Evolutionary conservation across 441 rosid species (phyloP).

Genomic region (Jatropha podagrica): DNA sequence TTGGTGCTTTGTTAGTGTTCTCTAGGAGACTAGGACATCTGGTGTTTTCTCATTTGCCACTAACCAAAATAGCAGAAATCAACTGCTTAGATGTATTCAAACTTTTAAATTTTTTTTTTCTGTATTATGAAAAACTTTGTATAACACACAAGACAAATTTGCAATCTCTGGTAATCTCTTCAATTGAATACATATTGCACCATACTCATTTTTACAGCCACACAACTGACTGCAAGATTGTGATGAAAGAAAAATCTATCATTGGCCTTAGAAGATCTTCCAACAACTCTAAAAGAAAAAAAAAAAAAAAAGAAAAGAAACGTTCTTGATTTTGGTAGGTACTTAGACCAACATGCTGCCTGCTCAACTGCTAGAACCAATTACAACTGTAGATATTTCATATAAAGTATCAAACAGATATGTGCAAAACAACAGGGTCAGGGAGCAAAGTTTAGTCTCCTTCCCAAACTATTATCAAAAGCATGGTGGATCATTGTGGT

Average conservation of each 20-base stretch:
- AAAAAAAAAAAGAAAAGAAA: too few relatives aligned
- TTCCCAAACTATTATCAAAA: too few relatives aligned
- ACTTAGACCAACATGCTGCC: neutral
- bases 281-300: neutral
- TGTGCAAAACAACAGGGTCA: too few relatives aligned
- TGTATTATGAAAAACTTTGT: neutral
- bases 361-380: neutral
- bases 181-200: too few relatives aligned
- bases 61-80: neutral
- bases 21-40: neutral
- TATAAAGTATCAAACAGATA: neutral
- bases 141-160: neutral
- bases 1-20: neutral
- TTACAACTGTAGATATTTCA: neutral
- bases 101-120: neutral
- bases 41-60: neutral
- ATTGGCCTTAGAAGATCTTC: constrained; percentile 1
- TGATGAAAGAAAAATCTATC: neutral
- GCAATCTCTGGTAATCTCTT: neutral
- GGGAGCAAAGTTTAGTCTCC: too few relatives aligned
- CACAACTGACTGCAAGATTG: too few relatives aligned
- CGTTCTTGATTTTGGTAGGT: neutral
- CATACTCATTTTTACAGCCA: too few relatives aligned
- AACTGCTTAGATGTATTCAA: neutral
- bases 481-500: too few relatives aligned